Conservation (phyloP, 345 rosid species). For the Hypericum perforatum region DNA sequence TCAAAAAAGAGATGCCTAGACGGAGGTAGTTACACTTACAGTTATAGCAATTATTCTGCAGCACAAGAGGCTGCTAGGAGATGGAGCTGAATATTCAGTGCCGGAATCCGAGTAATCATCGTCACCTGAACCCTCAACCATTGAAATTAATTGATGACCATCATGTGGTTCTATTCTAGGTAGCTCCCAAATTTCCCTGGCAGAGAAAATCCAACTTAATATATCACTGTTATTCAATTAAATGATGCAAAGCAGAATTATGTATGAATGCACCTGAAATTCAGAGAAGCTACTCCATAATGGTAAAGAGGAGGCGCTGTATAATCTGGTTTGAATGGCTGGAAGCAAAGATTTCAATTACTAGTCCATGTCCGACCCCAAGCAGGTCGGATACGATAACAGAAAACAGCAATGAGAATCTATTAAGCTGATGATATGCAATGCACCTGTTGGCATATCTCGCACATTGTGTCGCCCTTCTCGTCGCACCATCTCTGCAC, state of each 20-base stretch:
- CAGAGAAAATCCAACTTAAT: background rate
- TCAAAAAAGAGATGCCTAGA: background rate
- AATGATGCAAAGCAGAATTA: background rate
- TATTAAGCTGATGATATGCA: background rate
- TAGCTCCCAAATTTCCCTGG: constrained; percentile 61
- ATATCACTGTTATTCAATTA: background rate
- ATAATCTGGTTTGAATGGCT: constrained; percentile 64
- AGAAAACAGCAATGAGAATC: background rate
- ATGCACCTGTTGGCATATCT: constrained; percentile 72
- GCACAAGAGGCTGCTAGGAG: constrained; percentile 52
- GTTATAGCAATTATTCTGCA: constrained; percentile 58
- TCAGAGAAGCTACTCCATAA: constrained; percentile 44
- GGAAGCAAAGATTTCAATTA: constrained; percentile 3
- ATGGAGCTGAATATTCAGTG: constrained; percentile 27
- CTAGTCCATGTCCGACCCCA: background rate
- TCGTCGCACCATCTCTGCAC: constrained; percentile 87
- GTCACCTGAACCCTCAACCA: constrained; percentile 32
- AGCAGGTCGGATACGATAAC: background rate
- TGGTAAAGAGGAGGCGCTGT: constrained; percentile 46
- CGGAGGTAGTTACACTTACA: constrained; percentile 31
- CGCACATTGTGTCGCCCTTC: constrained; percentile 72
- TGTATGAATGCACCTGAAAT: constrained; percentile 39
- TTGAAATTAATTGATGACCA: constrained; percentile 30
- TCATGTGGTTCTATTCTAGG: constrained; percentile 39
- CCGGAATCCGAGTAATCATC: constrained; percentile 36